Base-by-base conservation (phyloP, 2,329 filamentous ascomycete species). In the Teratosphaeria viscida region DNA sequence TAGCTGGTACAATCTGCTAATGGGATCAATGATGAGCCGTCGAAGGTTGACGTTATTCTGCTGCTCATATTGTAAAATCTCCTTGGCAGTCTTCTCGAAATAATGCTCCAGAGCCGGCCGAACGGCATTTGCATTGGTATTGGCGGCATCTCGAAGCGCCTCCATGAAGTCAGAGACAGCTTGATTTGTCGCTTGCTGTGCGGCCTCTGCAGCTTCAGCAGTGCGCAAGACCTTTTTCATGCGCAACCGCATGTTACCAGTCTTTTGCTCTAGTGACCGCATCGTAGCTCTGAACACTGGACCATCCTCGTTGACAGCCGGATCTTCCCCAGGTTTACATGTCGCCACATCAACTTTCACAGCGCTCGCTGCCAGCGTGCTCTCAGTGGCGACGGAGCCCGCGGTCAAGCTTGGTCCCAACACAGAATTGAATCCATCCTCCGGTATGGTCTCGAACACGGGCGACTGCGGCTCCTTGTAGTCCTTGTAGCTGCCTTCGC, bases 161-260 rank as follows among this genome's bases (percentile, higher is more conserved):
- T 92, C 89, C 71, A 95, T 86, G 67, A 99, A 95, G 3, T 83
- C 85, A 16, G 83, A 77, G 66, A 95, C 86, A 5, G 92, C 87
- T 57, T 95, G 90, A 71, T 97, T 99, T 73, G 89, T 92, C 63
- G 88, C 85, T 2, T 81, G 79, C 72, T 96, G 92, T 2, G 91
- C 86, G 57, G 84, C 78, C 66, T 95, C 83, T 16, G 91, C 92
- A 6, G 90, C 86, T 70, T 97, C 94, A n/a, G 94, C 94, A 70
- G 87, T 90, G 72, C 94, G 95, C 66, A 99, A 78, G 7, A 99
- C 89, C 70, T 94, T 95, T 75, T 99, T 99, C 85, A 97, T 96
- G 66, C 92, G 89, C 26, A 84, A 81, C 60, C 92, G 87, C 89
- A 99, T 94, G 67, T 89, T 95, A 52, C 91, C 90, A 0, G 92